Evolutionary conservation across 169 alveolate genomes (phyloP).

Genomic region (Cyclospora cayetanensis): DNA sequence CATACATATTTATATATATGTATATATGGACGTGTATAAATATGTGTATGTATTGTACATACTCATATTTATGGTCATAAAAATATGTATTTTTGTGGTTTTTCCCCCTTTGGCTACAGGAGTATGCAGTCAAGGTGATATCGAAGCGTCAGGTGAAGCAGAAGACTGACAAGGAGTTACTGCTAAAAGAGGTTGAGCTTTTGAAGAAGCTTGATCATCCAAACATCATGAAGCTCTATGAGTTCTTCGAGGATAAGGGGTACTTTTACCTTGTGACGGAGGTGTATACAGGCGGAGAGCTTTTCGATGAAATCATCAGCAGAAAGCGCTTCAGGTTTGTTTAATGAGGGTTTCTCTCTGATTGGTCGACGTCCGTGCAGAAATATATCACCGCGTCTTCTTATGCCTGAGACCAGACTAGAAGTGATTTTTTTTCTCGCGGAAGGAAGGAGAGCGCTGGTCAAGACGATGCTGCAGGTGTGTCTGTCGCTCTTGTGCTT

Average conservation of each 20-base stretch:
- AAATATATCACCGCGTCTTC: too few relatives aligned
- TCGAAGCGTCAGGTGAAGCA: conserved; percentile 88
- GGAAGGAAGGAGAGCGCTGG: too few relatives aligned
- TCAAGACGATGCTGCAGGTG: background rate
- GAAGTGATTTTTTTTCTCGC: background rate
- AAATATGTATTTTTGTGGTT: too few relatives aligned
- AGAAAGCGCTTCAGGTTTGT: conserved; percentile 83
- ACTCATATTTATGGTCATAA: too few relatives aligned
- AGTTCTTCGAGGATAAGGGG: conserved; percentile 89
- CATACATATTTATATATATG: background rate
- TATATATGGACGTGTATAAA: background rate
- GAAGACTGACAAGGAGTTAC: conserved; percentile 85
- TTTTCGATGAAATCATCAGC: conserved; percentile 93
- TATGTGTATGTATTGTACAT: background rate
- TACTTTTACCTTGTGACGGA: conserved; percentile 91
- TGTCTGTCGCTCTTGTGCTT: background rate
- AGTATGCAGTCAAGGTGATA: conserved; percentile 92
- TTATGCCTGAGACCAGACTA: too few relatives aligned
- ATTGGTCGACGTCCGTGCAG: background rate
- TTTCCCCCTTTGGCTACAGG: conserved; percentile 74
- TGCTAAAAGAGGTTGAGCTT: conserved; percentile 88
- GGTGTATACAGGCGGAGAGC: conserved; percentile 95
- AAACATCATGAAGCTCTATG: conserved; percentile 91
- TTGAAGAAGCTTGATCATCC: conserved; percentile 90
- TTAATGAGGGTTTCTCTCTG: background rate